These are phyloP conservation scores for Diaporthe citriasiana DNA, from an alignment of 2,329 filamentous ascomycete genomes.

Conservation along the genomic window DNA sequence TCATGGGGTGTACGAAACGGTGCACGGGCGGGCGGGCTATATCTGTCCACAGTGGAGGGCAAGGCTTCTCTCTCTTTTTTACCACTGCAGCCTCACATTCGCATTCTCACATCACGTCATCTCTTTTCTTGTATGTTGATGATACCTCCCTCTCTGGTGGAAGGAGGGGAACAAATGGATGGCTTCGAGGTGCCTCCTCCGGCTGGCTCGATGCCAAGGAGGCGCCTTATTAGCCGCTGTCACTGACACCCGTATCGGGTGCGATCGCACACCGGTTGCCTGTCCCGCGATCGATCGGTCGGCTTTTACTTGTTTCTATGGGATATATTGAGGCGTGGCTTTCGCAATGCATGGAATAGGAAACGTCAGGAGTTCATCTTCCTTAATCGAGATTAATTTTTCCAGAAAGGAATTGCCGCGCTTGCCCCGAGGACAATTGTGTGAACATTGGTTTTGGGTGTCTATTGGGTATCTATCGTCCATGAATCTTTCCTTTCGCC, in stretches of 20 bases:
- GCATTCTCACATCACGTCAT: constrained; percentile 33
- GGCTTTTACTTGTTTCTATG: constrained; percentile 29
- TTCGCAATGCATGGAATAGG: constrained; percentile 30
- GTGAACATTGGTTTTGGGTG: background rate
- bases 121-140: constrained; percentile 37
- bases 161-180: constrained; percentile 25
- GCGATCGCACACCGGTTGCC: constrained; percentile 34
- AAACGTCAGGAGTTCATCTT: constrained; percentile 33
- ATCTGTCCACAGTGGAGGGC: constrained; percentile 15
- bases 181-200: constrained; percentile 18
- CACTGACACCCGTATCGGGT: constrained; percentile 14
- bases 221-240: constrained; percentile 19
- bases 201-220: constrained; percentile 35
- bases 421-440: background rate
- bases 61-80: constrained; percentile 4
- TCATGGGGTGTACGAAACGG: constrained; percentile 29
- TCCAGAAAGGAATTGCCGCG: background rate
- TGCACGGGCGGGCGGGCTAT: background rate
- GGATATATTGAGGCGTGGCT: constrained; percentile 30
- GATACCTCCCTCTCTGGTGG: constrained; percentile 39
- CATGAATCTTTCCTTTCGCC: background rate
- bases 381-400: constrained; percentile 28
- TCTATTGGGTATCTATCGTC: constrained; percentile 8
- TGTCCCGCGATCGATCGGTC: constrained; percentile 26
- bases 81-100: constrained; percentile 27